These are phyloP conservation scores for Pythium coloratum DNA, from an alignment of 352 stramenopile species.

Conservation along the genomic window DNA sequence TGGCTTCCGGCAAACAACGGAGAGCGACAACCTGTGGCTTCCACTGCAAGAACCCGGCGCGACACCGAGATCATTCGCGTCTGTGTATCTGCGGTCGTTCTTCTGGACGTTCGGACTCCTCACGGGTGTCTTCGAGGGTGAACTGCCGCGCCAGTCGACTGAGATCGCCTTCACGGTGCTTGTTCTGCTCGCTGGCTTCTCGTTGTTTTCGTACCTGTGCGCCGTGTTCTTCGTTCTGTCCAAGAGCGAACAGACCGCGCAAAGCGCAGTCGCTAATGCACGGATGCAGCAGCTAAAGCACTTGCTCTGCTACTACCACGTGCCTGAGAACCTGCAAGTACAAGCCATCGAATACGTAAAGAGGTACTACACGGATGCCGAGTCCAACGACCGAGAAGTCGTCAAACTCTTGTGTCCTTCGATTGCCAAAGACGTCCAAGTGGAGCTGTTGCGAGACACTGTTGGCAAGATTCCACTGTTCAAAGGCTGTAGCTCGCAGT, in stretches of 20 bases:
- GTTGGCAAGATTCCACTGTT: constrained; percentile 66
- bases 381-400: constrained; percentile 66
- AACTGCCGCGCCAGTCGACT: constrained; percentile 30
- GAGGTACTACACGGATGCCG: constrained; percentile 64
- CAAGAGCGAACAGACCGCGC: constrained; percentile 58
- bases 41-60: constrained; percentile 12
- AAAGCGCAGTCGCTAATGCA: constrained; percentile 38
- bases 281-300: constrained; percentile 71
- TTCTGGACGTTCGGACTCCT: constrained; percentile 64
- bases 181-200: constrained; percentile 50
- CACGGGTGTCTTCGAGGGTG: constrained; percentile 53
- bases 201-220: constrained; percentile 63
- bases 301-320: constrained; percentile 59
- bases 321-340: constrained; percentile 46
- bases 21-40: constrained; percentile 29
- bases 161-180: constrained; percentile 54
- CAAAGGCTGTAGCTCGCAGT: constrained; percentile 53
- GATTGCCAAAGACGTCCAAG: constrained; percentile 74
- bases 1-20: constrained; percentile 14
- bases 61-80: neutral
- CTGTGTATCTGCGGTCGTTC: constrained; percentile 36
- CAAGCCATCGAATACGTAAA: constrained; percentile 64
- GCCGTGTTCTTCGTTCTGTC: constrained; percentile 70
- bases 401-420: constrained; percentile 70
- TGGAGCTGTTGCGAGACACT: constrained; percentile 53